Conservation (phyloP, 805 yeast genomes). For the Candida boleticola region DNA sequence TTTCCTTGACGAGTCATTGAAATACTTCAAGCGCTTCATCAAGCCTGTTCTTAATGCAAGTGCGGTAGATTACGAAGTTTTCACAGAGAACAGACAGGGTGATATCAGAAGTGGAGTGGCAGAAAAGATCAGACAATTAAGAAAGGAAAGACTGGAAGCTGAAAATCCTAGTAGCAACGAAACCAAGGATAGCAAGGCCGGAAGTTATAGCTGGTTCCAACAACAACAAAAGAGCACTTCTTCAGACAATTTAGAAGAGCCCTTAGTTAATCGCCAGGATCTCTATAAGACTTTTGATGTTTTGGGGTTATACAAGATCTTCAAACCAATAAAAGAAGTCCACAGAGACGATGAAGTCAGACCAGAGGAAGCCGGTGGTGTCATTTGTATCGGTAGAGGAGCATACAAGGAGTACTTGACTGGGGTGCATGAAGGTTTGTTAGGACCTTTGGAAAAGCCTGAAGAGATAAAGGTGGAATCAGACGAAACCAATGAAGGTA, state of each 20-base stretch:
- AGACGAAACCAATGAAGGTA: not conserved
- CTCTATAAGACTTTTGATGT: slow-evolving; percentile 45
- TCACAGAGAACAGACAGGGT: slow-evolving; percentile 82
- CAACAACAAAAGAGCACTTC: slow-evolving; percentile 17
- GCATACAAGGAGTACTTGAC: slow-evolving; percentile 88
- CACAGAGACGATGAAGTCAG: slow-evolving; percentile 49
- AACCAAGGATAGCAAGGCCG: slow-evolving; percentile 3
- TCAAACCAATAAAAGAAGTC: slow-evolving; percentile 25
- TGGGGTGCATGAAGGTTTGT: slow-evolving; percentile 91
- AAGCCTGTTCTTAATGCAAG: slow-evolving; percentile 85
- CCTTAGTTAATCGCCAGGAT: slow-evolving; percentile 27
- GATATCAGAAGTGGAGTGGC: slow-evolving; percentile 82
- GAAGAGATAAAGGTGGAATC: slow-evolving; percentile 15
- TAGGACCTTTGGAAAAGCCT: slow-evolving; percentile 75
- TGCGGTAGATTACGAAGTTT: slow-evolving; percentile 79
- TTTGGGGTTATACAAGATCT: slow-evolving; percentile 52
- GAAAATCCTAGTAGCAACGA: not conserved
- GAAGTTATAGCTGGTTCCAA: not conserved
- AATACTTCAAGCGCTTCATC: slow-evolving; percentile 70
- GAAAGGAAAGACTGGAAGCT: slow-evolving; percentile 38
- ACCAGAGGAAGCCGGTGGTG: slow-evolving; percentile 69
- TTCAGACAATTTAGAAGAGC: slow-evolving; percentile 19
- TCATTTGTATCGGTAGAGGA: slow-evolving; percentile 91
- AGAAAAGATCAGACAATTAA: slow-evolving; percentile 67
- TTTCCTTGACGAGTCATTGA: slow-evolving; percentile 69